Base-by-base conservation (phyloP, 768 basidiomycete genomes). In the Pleurotus pulmonarius region DNA sequence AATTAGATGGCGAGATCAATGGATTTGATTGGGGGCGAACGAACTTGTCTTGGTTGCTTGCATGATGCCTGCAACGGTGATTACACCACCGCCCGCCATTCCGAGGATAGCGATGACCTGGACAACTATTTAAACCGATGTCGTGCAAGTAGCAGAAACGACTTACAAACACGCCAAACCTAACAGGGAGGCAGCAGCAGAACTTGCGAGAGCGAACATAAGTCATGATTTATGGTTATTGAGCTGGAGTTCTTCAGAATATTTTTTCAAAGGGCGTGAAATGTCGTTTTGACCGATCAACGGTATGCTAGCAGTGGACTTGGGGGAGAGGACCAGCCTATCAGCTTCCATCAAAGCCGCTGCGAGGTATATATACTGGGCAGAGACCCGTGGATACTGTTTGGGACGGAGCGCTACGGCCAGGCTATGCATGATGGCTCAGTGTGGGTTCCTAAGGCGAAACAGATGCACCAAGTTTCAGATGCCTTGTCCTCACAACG, bases 111-210 rank as follows among this genome's bases (percentile, higher is more conserved):
- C 68, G 56, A 79, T 70, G 26, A 78, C 54, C 78, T 79, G 48
- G 3, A 34, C 11, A 54, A 40, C 44, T 37, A 25, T 20, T 20
- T 25, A 34, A 22, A 39, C 49, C 22, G 15, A 9, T 24, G 43
- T 15, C 34, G 13, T 38, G 16, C 20, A 25, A 46, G 39, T 24
- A 44, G 8, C 11, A 34, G 13, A 43, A 13, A 15, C 18, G 22
- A 69, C 79, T 60, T 56, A 80, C 78, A 46, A 80, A 67, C 46
- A 76, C 77, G 46, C 79, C 80, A 44, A 73, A 74, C 60, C 80
- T 68, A 37, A 77, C 75, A 7, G 80, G 78, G 49, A 80, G 72
- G 65, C 79, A 80, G 70, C 76, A 78, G 61, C 77, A 80, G 64
- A 78, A 80, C 39, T 70, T 79, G 61, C 77, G 75, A 48, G 73